Percentiles rank a stretch among this genome's conserved stretches.
Conservation (phyloP, 768 basidiomycete species). For the Phallus indusiatus region DNA sequence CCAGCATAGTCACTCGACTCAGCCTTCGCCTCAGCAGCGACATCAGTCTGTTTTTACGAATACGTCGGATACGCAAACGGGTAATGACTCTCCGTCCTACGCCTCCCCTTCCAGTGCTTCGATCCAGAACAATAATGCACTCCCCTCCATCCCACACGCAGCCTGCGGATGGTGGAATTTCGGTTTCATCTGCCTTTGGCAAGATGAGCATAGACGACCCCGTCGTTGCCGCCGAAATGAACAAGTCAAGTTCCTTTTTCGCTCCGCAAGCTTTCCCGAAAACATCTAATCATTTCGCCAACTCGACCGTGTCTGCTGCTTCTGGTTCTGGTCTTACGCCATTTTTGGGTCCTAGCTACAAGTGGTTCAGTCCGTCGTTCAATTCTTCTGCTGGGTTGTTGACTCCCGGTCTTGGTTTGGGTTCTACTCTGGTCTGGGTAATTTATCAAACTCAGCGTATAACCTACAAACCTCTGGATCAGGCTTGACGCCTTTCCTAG, state of each 20-base stretch:
- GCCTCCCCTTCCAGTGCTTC: slow-evolving; percentile 8
- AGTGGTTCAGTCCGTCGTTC: background rate
- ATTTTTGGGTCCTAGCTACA: background rate
- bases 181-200: slow-evolving; percentile 60
- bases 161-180: slow-evolving; percentile 32
- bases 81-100: slow-evolving; percentile 17
- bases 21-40: background rate
- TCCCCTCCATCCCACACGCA: slow-evolving; percentile 10
- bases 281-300: background rate
- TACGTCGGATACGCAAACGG: background rate
- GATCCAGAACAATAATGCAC: slow-evolving; percentile 7
- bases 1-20: background rate
- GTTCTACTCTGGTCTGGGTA: background rate
- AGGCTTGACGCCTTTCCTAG: background rate
- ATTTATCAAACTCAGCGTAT: background rate
- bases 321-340: background rate
- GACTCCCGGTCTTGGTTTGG: background rate
- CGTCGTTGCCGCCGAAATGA: slow-evolving; percentile 40
- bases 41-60: background rate
- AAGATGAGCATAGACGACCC: slow-evolving; percentile 71
- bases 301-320: slow-evolving; percentile 32
- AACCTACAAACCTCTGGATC: background rate
- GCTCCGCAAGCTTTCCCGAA: background rate
- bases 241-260: slow-evolving; percentile 3
- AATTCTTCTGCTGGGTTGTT: background rate